Evolutionary conservation across 495 filamentous ascomycete genomes (phyloP).

Genomic region (Tuber indicum): DNA sequence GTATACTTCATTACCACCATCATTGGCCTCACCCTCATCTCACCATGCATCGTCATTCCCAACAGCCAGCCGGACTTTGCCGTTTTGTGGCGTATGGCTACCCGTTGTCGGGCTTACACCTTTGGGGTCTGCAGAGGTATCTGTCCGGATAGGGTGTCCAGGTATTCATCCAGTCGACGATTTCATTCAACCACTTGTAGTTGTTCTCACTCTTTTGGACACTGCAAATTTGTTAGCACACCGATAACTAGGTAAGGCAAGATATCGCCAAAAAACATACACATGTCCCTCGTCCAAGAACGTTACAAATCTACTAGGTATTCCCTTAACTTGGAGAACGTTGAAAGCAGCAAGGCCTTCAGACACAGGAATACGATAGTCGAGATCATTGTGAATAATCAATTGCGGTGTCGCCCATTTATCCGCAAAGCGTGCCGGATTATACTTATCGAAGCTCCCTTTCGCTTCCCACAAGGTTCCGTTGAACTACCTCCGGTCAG

Average conservation of each 20-base stretch:
- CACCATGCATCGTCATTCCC: neutral
- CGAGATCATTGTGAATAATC: conserved; percentile 84
- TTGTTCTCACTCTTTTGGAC: neutral
- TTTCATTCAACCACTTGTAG: conserved; percentile 4
- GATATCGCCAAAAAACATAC: conserved; percentile 38
- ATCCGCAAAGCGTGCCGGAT: conserved; percentile 58
- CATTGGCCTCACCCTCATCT: neutral
- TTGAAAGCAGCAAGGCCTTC: conserved; percentile 88
- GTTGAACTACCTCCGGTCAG: conserved; percentile 47
- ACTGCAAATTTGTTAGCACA: neutral
- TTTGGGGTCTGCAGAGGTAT: neutral
- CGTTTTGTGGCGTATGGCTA: neutral
- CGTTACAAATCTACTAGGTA: conserved; percentile 65
- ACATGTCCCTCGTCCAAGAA: conserved; percentile 80
- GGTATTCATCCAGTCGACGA: neutral
- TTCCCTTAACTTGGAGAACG: conserved; percentile 64
- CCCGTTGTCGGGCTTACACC: neutral
- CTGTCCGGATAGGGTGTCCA: neutral
- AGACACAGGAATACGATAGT: conserved; percentile 79
- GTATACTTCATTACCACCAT: neutral
- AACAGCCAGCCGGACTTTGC: neutral
- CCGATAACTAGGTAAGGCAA: no score
- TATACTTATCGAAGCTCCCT: conserved; percentile 70
- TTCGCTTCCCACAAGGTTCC: conserved; percentile 67
- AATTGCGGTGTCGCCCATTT: conserved; percentile 77